Conservation (phyloP, 257 asterid species). For the Forsythia viridissima region DNA sequence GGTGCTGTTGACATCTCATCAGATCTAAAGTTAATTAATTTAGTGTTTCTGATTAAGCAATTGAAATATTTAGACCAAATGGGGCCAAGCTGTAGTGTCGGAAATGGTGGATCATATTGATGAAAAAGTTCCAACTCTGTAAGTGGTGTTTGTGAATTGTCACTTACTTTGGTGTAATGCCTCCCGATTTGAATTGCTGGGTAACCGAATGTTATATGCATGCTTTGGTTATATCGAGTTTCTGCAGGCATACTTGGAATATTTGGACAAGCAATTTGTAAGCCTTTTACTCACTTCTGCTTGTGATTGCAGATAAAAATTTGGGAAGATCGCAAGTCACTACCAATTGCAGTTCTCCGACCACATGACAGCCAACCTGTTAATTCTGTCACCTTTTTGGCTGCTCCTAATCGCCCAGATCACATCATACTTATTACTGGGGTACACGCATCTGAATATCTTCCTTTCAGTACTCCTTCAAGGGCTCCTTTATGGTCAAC, state of each 20-base stretch:
- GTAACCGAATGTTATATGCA: not conserved
- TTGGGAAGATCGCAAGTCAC: slow-evolving; percentile 89
- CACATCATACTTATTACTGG: slow-evolving; percentile 96
- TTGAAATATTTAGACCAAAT: not conserved
- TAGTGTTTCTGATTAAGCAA: not conserved
- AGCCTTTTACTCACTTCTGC: slow-evolving; percentile 6
- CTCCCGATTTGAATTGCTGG: not conserved
- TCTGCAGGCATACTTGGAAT: not conserved
- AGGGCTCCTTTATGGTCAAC: not conserved
- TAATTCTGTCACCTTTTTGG: slow-evolving; percentile 89
- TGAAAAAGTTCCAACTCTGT: no score
- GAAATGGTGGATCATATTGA: no score
- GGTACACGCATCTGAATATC: slow-evolving; percentile 41
- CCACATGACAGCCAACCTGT: slow-evolving; percentile 97
- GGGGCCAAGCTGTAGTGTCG: no score
- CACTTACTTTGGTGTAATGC: not conserved
- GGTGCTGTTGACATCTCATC: not conserved
- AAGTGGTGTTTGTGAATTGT: not conserved
- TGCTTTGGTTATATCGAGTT: not conserved
- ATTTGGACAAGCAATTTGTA: not conserved
- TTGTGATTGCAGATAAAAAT: slow-evolving; percentile 74
- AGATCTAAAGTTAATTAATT: not conserved
- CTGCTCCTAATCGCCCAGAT: slow-evolving; percentile 85
- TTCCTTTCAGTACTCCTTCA: not conserved
- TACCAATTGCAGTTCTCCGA: slow-evolving; percentile 85